Evolutionary conservation across 2,329 filamentous ascomycete genomes (phyloP), one percentile per base, ranked within the genome.

Genomic region (Escovopsis weberi): DNA sequence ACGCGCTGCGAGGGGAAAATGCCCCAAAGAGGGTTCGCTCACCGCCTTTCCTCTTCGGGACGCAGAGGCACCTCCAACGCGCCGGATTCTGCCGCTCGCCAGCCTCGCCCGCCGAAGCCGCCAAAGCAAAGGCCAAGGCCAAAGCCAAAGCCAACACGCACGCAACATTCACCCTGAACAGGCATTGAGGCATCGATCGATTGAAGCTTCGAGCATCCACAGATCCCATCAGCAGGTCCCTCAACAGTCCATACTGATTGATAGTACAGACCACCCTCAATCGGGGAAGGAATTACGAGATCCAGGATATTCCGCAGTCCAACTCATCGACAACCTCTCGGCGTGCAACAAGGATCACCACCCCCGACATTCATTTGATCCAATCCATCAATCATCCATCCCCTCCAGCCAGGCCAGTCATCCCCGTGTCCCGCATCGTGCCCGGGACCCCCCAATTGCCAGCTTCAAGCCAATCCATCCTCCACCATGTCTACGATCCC

Each of bases 401-500:
- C 15, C 15, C 15, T 15, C 15, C 33, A 35, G 18, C 6, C 33
- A 35, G 12, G n/a, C 34, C 19, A 15, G 12, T 15, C 19, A 36
- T 8, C 6, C 12, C 12, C 12, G 12, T 18, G n/a, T 36, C n/a
- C n/a, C 34, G 19, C 34, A 12, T 15, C 34, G 34, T 36, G 34
- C 19, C n/a, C n/a, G n/a, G n/a, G 34, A 8, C 18, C 26, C 26
- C 30, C 34, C 35, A 18, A 26, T 30, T 44, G 35, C 23, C 23
- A 23, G 23, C 23, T 23, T 23, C 23, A 23, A 23, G 4, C 23
- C 23, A 23, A 23, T 23, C 23, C 23, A 4, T 6, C 6, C 23
- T 23, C 23, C 23, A 23, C 44, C 39, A 94, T 94, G 87, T 88
- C 87, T 44, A 91, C 86, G 18, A 82, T 91, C 56, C 84, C 85